A percentile compares a stretch with the other conserved stretches of the same genome.
These are phyloP conservation scores for Schizopora paradoxa DNA, from an alignment of 1,284 basidiomycete genomes.

Conservation along the genomic window DNA sequence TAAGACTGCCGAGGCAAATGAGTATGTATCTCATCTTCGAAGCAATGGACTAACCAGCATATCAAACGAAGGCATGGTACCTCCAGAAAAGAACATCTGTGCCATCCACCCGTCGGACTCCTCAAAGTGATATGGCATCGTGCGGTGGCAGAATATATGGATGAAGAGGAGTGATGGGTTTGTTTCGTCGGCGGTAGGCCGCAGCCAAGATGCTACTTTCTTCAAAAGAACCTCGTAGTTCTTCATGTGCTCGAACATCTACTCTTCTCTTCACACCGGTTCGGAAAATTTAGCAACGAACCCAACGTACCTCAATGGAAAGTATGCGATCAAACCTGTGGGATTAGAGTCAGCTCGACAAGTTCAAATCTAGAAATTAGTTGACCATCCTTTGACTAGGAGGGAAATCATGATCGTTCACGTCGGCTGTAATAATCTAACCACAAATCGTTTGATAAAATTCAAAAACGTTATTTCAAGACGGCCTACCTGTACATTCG, in stretches of 20 bases:
- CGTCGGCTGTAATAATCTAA: slow-evolving; percentile 68
- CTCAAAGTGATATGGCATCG: slow-evolving; percentile 70
- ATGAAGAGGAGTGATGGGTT: slow-evolving; percentile 57
- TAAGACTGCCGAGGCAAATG: slow-evolving; percentile 39
- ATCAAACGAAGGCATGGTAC: slow-evolving; percentile 67
- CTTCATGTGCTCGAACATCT: slow-evolving; percentile 86
- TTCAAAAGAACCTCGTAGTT: slow-evolving; percentile 63
- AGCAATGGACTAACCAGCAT: slow-evolving; percentile 41
- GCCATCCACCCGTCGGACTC: slow-evolving; percentile 76
- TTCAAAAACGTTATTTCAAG: not conserved
- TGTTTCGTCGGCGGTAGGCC: too few relatives aligned
- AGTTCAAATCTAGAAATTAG: not conserved
- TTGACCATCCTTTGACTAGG: slow-evolving; percentile 40
- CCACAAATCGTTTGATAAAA: too few relatives aligned
- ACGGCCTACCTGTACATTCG: slow-evolving; percentile 47
- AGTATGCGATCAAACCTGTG: slow-evolving; percentile 68
- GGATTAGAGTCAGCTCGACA: slow-evolving; percentile 1
- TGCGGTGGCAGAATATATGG: slow-evolving; percentile 72
- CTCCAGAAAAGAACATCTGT: slow-evolving; percentile 69
- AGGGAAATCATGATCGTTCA: slow-evolving; percentile 61
- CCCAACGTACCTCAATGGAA: slow-evolving; percentile 61
- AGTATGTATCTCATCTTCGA: not conserved
- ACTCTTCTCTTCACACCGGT: too few relatives aligned
- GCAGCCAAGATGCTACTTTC: slow-evolving; percentile 69
- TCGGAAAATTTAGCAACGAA: not conserved